Conservation (phyloP, 139 green algal species). For the Chlorella sp. region DNA sequence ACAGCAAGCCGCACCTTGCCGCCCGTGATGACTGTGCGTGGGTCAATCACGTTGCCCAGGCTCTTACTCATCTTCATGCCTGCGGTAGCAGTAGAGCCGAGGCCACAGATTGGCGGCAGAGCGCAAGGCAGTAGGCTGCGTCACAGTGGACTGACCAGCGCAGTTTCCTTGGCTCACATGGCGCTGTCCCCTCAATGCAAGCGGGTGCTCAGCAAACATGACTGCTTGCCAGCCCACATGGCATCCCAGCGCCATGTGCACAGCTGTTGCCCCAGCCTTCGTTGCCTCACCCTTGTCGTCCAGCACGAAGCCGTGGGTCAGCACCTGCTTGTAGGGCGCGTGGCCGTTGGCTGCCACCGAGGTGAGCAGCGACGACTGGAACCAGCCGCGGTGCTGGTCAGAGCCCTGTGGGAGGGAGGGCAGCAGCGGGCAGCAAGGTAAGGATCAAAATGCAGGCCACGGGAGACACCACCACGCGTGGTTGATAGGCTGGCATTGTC, state of each 20-base stretch:
- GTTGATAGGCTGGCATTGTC: too few relatives aligned
- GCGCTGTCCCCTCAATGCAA: too few relatives aligned
- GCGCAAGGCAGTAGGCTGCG: too few relatives aligned
- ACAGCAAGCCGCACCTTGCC: slow-evolving; percentile 65
- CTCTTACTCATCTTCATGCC: slow-evolving; percentile 96
- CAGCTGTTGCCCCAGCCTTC: too few relatives aligned
- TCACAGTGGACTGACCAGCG: too few relatives aligned
- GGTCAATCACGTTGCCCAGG: slow-evolving; percentile 96
- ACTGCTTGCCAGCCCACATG: too few relatives aligned
- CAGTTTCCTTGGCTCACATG: too few relatives aligned
- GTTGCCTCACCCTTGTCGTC: slow-evolving; percentile 48
- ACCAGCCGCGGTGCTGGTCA: slow-evolving; percentile 99
- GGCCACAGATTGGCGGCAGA: too few relatives aligned
- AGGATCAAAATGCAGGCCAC: too few relatives aligned
- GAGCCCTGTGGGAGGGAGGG: slow-evolving; percentile 62
- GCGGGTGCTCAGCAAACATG: neutral
- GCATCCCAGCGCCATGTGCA: too few relatives aligned
- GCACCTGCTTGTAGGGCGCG: slow-evolving; percentile 91
- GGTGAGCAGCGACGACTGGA: slow-evolving; percentile 97
- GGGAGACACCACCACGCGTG: too few relatives aligned
- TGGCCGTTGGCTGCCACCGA: slow-evolving; percentile 86
- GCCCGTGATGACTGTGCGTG: slow-evolving; percentile 88
- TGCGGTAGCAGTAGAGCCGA: neutral
- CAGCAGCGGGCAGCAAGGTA: too few relatives aligned
- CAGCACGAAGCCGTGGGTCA: slow-evolving; percentile 90